Percentiles rank a stretch among this genome's conserved stretches.
Conservation (phyloP, 148 eudicot species). For the Beta vulgaris region DNA sequence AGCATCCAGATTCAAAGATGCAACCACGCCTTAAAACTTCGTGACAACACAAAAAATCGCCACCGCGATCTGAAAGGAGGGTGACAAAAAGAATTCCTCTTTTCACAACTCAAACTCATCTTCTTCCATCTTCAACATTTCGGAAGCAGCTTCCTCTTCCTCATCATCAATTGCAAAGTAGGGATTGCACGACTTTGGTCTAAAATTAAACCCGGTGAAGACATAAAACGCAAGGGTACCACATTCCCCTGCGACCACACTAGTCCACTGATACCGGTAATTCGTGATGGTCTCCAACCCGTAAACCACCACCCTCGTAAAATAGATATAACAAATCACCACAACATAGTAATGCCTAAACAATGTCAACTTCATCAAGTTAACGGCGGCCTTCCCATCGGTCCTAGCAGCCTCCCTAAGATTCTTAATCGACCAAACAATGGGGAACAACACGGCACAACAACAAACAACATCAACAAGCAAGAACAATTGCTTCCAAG, state of each 20-base stretch:
- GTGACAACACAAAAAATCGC: neutral
- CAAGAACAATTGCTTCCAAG: constrained; percentile 68
- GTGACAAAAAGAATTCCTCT: neutral
- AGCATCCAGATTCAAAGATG: neutral
- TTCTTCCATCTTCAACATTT: constrained; percentile 41
- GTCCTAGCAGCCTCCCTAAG: constrained; percentile 54
- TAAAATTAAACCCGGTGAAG: constrained; percentile 56
- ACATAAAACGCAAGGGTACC: constrained; percentile 59
- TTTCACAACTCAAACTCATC: constrained; percentile 54
- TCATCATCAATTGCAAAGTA: constrained; percentile 61
- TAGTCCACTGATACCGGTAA: constrained; percentile 61
- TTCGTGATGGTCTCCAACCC: constrained; percentile 59
- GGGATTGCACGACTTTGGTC: constrained; percentile 57
- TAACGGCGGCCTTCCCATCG: constrained; percentile 73
- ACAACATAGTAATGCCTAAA: constrained; percentile 69
- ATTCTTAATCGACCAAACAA: constrained; percentile 69
- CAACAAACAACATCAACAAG: constrained; percentile 67
- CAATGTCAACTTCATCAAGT: constrained; percentile 61
- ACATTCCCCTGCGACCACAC: constrained; percentile 54
- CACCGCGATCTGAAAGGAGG: neutral
- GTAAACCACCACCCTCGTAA: constrained; percentile 64
- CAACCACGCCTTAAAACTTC: neutral
- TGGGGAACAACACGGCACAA: constrained; percentile 64
- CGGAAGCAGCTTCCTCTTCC: constrained; percentile 68
- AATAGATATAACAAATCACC: constrained; percentile 65